Base-by-base conservation (phyloP, 768 basidiomycete species). In the Filobasidium floriforme region DNA sequence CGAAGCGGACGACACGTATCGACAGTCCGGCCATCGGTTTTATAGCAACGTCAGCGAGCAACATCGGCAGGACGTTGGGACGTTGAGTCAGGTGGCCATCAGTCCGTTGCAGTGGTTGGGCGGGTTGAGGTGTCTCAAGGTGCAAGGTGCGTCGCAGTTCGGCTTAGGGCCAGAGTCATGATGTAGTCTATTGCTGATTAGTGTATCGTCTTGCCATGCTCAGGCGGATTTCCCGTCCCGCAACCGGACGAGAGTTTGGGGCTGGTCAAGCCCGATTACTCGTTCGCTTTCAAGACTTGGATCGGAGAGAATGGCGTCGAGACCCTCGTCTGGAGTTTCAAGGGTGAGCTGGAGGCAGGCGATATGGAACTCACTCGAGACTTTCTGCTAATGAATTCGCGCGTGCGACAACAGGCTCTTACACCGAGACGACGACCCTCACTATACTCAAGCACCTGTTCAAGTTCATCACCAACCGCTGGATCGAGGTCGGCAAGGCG, bases 211-310 rank as follows among this genome's bases (percentile, higher is more conserved):
- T 37, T 51, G 19, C 32, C 32, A 4, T 9, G 32, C n/a, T n/a
- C 49, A 66, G 65, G 65, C 46, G 65, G 65, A 28, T 66, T 66
- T 22, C 65, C 65, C 0, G 59, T 66, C 37, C 60, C 51, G 7
- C 46, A 66, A 51, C 60, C 60, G 10, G 26, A 57, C 26, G 54
- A 57, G 54, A 57, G 54, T 29, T 7, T 19, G 24, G 40, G 60
- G 61, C 55, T 61, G 44, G 29, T 43, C 52, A 66, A 61, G n/a
- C 59, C 60, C 32, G 65, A 66, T 40, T 66, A 52, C 22, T 66
- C 65, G 22, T 66, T 66, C 26, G 65, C 65, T 0, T 66, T 66
- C 60, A 52, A 66, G 29, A 37, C 49, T 12, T 66, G 65, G 65
- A 66, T 66, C 37, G 32, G 32, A 18, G 52, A 61, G 28, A 41